phyloP scores from a whole-genome alignment of 257 asterid species.

The Mitragyna speciosa region DNA sequence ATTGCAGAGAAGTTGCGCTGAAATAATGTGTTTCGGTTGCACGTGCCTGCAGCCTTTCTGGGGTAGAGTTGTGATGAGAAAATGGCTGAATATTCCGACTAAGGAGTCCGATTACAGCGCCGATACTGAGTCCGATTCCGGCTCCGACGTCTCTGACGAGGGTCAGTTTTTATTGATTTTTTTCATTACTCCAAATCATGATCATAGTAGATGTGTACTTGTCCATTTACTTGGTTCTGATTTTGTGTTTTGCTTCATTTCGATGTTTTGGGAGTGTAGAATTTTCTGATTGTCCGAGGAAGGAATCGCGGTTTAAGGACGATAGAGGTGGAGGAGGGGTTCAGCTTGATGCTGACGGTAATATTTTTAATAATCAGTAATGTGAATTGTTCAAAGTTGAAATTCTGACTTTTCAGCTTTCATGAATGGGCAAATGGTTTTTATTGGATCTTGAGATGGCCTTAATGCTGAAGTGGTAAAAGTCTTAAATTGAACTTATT shows the following conservation, averaged over 20 bases:
- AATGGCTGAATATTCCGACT: slow-evolving; percentile 60
- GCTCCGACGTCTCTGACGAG: slow-evolving; percentile 47
- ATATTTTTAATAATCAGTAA: neutral
- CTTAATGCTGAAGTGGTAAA: neutral
- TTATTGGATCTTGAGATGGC: neutral
- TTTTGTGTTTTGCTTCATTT: neutral
- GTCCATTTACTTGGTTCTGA: neutral
- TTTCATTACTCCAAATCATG: neutral
- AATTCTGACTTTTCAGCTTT: neutral
- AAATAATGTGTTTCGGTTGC: slow-evolving; percentile 77
- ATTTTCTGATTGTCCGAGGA: slow-evolving; percentile 38
- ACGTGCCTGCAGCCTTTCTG: slow-evolving; percentile 78
- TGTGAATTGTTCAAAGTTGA: slow-evolving; percentile 2
- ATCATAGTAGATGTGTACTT: neutral
- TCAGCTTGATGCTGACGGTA: slow-evolving; percentile 58
- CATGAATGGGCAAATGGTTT: neutral
- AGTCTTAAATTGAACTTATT: neutral
- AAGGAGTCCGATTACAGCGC: slow-evolving; percentile 72
- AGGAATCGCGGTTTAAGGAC: slow-evolving; percentile 55
- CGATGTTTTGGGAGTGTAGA: slow-evolving; percentile 34
- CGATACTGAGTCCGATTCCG: slow-evolving; percentile 48
- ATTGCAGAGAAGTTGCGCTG: slow-evolving; percentile 80
- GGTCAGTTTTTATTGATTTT: slow-evolving; percentile 28
- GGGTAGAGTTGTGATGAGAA: slow-evolving; percentile 81
- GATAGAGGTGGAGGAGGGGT: slow-evolving; percentile 30